phyloP scores from a whole-genome alignment of 192 early-diverging fungal species.

The Backusella circina region DNA sequence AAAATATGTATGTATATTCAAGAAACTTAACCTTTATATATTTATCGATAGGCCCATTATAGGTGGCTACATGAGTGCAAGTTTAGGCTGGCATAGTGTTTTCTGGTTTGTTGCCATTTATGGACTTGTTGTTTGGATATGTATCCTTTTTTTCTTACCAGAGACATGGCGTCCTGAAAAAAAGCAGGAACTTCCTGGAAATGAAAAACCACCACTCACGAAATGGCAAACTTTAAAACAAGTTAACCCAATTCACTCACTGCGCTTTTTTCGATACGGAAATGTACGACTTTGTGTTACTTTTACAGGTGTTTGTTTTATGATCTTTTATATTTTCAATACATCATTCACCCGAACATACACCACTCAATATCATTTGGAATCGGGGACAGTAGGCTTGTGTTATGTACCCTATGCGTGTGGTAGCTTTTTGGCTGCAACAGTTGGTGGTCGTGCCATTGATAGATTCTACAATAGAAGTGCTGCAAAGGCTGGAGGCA shows the following conservation, averaged over 20 bases:
- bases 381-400: conserved; percentile 24
- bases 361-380: conserved; percentile 27
- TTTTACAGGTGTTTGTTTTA: conserved; percentile 22
- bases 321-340: conserved; percentile 28
- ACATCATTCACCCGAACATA: conserved; percentile 33
- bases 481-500: conserved; percentile 7
- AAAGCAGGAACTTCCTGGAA: not conserved
- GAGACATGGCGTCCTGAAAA: conserved; percentile 27
- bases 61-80: conserved; percentile 30
- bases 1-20: not conserved
- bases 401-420: conserved; percentile 32
- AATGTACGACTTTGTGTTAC: conserved; percentile 23
- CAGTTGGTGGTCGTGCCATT: conserved; percentile 15
- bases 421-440: conserved; percentile 20
- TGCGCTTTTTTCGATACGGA: conserved; percentile 10
- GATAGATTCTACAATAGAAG: conserved; percentile 21
- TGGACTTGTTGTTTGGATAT: conserved; percentile 1
- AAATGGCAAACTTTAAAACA: not conserved
- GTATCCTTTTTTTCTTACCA: conserved; percentile 32
- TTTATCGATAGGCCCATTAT: conserved; percentile 19
- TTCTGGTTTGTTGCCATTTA: conserved; percentile 32
- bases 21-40: not conserved
- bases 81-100: conserved; percentile 29
- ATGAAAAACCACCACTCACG: not conserved
- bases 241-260: conserved; percentile 24